Evolutionary conservation across 2,329 filamentous ascomycete species (phyloP), one percentile per base, ranked within the genome.

Genomic region (Fusarium goolgardi): DNA sequence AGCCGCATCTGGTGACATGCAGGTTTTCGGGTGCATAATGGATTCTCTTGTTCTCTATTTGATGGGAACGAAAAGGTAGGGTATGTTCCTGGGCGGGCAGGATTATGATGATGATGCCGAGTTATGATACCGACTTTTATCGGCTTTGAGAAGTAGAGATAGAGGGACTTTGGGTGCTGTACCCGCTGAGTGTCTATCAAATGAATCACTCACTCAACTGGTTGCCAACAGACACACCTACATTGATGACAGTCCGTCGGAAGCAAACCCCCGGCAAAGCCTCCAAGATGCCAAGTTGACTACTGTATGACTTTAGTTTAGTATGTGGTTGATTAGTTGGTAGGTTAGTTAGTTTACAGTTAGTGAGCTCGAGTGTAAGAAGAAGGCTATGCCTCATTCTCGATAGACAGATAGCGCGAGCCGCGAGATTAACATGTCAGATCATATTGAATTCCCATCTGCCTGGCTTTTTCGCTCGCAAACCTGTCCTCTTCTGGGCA

Each of bases 1-100:
- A 69, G 65, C 65, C 61, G 65, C 58, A 67, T 52, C 23, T 47
- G 50, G 61, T 60, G 63, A 57, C 21, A 46, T 52, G 50, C 62
- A 56, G 37, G 41, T 50, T 49, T 49, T 39, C 21, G 40, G 40
- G 8, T 55, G 18, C 18, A 35, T 16, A 50, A 21, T 50, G 32
- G 21, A 37, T 20, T 45, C 23, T 43, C 6, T 32, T 20, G 20
- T 31, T 29, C 27, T 29, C n/a, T 37, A 16, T 21, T 27, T 21
- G 37, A 27, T 27, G 8, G 15, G n/a, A 18, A 40, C 10, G 31
- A 29, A 37, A 55, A 41, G 8, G 32, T 32, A 20, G 35, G n/a
- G 18, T 20, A 11, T 27, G 35, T 39, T 20, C 35, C n/a, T 39
- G 35, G 35, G 35, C 3, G 35, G 35, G 11, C 35, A 39, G n/a